Conservation (phyloP, 2,329 filamentous ascomycete species). For the Pestalotiopsis sp. region DNA sequence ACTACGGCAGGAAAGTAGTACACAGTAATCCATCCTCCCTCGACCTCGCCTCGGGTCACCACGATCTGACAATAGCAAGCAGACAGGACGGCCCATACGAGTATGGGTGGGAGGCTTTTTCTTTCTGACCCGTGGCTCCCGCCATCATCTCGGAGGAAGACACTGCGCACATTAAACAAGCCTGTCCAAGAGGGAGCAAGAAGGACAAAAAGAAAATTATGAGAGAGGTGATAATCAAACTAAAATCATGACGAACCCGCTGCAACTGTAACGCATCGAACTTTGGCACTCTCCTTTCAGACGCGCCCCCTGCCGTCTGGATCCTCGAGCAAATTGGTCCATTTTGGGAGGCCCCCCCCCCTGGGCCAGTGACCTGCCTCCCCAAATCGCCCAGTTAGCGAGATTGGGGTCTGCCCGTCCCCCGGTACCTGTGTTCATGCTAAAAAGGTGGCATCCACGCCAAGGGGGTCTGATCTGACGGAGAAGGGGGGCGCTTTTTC, state of each 20-base stretch:
- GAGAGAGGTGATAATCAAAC: slow-evolving; percentile 12
- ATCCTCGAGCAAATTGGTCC: slow-evolving; percentile 7
- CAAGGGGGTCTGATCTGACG: background rate
- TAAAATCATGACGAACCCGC: slow-evolving; percentile 8
- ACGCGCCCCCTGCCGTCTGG: slow-evolving; percentile 3
- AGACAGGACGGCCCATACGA: background rate
- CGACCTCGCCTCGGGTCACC: background rate
- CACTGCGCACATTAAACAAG: background rate
- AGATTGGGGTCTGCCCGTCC: slow-evolving; percentile 36
- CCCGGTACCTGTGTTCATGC: slow-evolving; percentile 28
- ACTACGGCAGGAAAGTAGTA: background rate
- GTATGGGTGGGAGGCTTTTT: background rate
- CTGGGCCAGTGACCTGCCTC: slow-evolving; percentile 7
- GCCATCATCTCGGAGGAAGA: background rate
- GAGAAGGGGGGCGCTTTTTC: background rate
- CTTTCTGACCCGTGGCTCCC: background rate
- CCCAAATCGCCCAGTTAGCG: slow-evolving; percentile 33
- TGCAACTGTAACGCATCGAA: slow-evolving; percentile 7
- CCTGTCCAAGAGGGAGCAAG: background rate
- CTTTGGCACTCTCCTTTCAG: slow-evolving; percentile 9
- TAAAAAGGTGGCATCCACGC: slow-evolving; percentile 16
- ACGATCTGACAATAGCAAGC: background rate
- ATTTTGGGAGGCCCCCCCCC: slow-evolving; percentile 2
- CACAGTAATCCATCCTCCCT: background rate
- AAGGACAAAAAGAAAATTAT: slow-evolving; percentile 13